Conservation (phyloP, 768 basidiomycete genomes). For the Polyporus arcularius region DNA sequence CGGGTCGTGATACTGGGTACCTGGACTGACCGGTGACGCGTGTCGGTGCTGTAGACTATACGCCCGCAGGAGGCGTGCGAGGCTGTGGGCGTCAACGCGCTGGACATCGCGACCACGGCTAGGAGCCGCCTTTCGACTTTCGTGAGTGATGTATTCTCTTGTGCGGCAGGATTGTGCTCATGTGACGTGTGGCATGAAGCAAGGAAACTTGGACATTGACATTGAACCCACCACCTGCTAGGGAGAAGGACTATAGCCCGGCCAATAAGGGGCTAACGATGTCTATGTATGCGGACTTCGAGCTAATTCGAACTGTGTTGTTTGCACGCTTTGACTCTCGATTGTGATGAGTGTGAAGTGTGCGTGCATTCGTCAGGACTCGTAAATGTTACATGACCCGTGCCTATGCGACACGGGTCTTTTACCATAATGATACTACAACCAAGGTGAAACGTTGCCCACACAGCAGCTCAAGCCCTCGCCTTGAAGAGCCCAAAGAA, state of each 20-base stretch:
- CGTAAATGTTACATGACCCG: conserved; percentile 3
- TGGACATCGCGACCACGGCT: conserved; percentile 37
- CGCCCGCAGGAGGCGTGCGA: conserved; percentile 34
- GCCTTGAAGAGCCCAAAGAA: conserved; percentile 41
- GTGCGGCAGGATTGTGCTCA: no score
- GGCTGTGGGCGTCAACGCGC: conserved; percentile 32
- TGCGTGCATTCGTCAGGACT: not conserved
- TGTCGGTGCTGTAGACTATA: no score
- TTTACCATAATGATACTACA: conserved; percentile 3
- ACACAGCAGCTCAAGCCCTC: not conserved
- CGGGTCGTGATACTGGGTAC: not conserved
- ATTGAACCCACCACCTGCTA: no score
- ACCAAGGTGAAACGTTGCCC: not conserved
- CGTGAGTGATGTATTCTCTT: conserved; percentile 21
- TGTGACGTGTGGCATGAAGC: no score
- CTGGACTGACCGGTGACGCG: conserved; percentile 7
- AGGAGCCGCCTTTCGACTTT: conserved; percentile 34
- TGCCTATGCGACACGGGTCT: not conserved
- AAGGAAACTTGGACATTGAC: no score
- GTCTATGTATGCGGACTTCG: no score
- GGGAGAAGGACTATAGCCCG: no score
- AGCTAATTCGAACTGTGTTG: no score
- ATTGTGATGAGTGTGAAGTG: not conserved
- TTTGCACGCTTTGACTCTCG: no score
- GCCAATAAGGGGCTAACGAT: no score